Evolutionary conservation across 805 yeast species (phyloP), one percentile per base, ranked within the genome.

Genomic region (Lipomyces starkeyi): DNA sequence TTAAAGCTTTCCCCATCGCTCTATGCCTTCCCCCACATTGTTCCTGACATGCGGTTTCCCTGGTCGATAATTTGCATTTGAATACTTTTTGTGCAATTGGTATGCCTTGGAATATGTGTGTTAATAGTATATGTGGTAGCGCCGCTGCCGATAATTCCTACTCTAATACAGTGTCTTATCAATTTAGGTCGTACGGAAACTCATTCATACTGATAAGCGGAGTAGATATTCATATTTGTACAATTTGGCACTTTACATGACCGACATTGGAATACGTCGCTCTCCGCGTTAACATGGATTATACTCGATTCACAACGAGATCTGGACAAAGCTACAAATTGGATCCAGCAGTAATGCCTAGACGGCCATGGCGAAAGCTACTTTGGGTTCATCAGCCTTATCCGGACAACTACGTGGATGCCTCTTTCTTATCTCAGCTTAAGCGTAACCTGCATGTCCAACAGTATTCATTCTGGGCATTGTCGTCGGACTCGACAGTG

Each of bases 381-480:
- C 83, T 94, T 13, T 95, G 97, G 89, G 84, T 90, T 43, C 84
- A 85, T 66, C 97, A 93, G 76, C 90, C 90, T 14, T 93, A 88
- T 75, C 96, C 97, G 0, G 99, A 94, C 77, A 95, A 93, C 78
- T 91, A 91, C 79, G 94, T 97, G 1, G 96, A 93, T 76, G 79
- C 81, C 1, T 84, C 93, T 2, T 94, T 94, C 76, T 81, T 93
- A n/a, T 87, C 92, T 2, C 96, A 90, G 76, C 82, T 92, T 68
- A 86, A 86, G 71, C 81, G 95, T 53, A 92, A 92, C 78, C 82
- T 92, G 32, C 88, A 93, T 2, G 95, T 91, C 43, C 84, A 86
- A 25, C 82, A 82, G 62, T 89, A 91, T 76, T 83, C 90, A 0
- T 89, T 85, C 73, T 79, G 83, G 81, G 85, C 87, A 58, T 80